Base-by-base conservation (phyloP, 2,329 filamentous ascomycete genomes). In the Ilyonectria mors-panacis region DNA sequence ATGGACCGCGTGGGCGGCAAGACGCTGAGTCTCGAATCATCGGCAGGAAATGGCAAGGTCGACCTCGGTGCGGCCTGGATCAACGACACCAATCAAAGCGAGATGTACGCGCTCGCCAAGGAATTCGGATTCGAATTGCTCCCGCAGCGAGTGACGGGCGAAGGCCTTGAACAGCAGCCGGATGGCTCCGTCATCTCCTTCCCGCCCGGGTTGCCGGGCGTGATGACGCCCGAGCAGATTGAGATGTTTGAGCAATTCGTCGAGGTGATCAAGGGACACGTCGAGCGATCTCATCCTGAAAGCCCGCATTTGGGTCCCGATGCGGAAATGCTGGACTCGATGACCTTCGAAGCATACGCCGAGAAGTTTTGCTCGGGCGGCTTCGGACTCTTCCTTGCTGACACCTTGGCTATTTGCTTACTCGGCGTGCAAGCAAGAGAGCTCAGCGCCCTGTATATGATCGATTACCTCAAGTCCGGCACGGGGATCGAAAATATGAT, bases 1-100 rank as follows among this genome's bases (percentile, higher is more conserved):
- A 77, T 81, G 1, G 79, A 85, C 44, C 79, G 83, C 0, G 83
- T 87, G 0, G 86, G 86, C 1, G 86, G 86, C 12, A 88, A 88
- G 75, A 73, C 69, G 15, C 35, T 67, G 37, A 66, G 66, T 19
- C 45, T 69, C 5, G 23, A 45, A 1, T 26, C 65, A 6, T 58
- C 57, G 2, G 54, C 66, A 7, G 37, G 63, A 17, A 57, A 58
- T 8, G 69, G 69, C 0, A 62, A 67, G 26, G 59, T 73, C 19
- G 73, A 76, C n/a, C 42, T 72, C 8, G 73, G 73, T 7, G 73
- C 73, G 39, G 73, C 72, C 45, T 75, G 73, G 73, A 48, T 76
- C 39, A 75, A 76, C 9, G 71, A 76, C 13, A 67, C 63, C 30
- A 74, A 58, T 35, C 73, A 75, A 15, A 63, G 48, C 35, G 65